Percentiles rank a stretch among this genome's conserved stretches.
These are phyloP conservation scores for Dorcoceras hygrometricum DNA, from an alignment of 257 asterid species.

Conservation along the genomic window DNA sequence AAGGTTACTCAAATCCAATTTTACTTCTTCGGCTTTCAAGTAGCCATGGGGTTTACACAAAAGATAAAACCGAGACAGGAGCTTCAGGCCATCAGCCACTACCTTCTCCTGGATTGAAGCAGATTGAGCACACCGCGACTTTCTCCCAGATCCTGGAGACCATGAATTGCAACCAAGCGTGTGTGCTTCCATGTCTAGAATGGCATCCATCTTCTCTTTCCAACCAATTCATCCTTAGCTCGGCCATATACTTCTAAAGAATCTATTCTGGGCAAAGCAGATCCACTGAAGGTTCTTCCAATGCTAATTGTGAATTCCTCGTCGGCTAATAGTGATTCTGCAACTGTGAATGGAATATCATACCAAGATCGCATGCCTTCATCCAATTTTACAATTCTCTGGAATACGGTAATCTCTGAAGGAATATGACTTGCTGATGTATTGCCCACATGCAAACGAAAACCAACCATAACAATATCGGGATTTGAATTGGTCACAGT, in stretches of 20 bases:
- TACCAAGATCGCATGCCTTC: constrained; percentile 99
- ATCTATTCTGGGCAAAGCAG: constrained; percentile 86
- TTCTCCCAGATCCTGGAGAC: constrained; percentile 66
- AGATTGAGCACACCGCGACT: constrained; percentile 60
- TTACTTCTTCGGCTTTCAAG: constrained; percentile 59
- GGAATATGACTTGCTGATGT: constrained; percentile 90
- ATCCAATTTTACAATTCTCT: constrained; percentile 80
- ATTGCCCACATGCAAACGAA: constrained; percentile 89
- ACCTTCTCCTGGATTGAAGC: constrained; percentile 88
- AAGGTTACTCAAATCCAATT: constrained; percentile 51
- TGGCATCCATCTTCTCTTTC: constrained; percentile 98
- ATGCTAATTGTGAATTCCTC: constrained; percentile 76
- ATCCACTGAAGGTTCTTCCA: constrained; percentile 83
- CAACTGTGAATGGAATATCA: constrained; percentile 94
- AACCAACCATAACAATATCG: constrained; percentile 96
- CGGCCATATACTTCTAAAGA: constrained; percentile 96
- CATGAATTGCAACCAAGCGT: constrained; percentile 68
- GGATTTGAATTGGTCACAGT: constrained; percentile 91
- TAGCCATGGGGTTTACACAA: constrained; percentile 54
- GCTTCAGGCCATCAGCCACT: constrained; percentile 92
- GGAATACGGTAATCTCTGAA: constrained; percentile 79
- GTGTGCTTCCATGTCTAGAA: constrained; percentile 92
- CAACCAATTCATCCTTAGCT: constrained; percentile 98
- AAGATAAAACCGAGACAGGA: constrained; percentile 68
- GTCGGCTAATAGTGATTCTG: constrained; percentile 97